These are phyloP conservation scores for Xanthoparmelia taractica DNA, from an alignment of 495 filamentous ascomycete species.

Conservation along the genomic window DNA sequence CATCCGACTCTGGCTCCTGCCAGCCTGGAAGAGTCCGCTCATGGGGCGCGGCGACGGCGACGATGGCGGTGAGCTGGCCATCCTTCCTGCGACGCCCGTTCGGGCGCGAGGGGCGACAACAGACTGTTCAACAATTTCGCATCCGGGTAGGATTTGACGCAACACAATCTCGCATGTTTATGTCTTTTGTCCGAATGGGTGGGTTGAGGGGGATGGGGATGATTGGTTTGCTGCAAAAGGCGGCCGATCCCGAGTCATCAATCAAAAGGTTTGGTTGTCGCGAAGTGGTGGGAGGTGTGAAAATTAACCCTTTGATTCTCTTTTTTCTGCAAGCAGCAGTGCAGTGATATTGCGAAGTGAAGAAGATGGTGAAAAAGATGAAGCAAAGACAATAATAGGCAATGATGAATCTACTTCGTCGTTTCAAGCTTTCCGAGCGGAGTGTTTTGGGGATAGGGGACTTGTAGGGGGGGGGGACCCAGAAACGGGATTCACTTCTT, in stretches of 20 bases:
- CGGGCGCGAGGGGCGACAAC: slow-evolving; percentile 16
- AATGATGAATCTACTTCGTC: no score
- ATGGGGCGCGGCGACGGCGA: slow-evolving; percentile 65
- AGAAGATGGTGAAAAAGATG: neutral
- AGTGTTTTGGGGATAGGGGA: neutral
- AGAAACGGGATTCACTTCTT: neutral
- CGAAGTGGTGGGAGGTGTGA: neutral
- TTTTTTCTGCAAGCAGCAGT: neutral
- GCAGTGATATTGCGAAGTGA: neutral
- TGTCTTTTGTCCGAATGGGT: slow-evolving; percentile 6
- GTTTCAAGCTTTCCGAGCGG: neutral
- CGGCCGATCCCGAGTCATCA: slow-evolving; percentile 13
- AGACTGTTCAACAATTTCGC: slow-evolving; percentile 10
- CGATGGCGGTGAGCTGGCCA: slow-evolving; percentile 52
- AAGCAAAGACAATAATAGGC: no score
- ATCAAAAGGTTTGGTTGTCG: neutral
- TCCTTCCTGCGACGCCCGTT: slow-evolving; percentile 22
- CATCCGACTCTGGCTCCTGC: slow-evolving; percentile 81
- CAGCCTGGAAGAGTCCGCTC: slow-evolving; percentile 77
- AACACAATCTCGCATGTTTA: slow-evolving; percentile 15
- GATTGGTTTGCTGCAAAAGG: slow-evolving; percentile 14
- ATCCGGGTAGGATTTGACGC: neutral
- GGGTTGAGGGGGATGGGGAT: neutral
- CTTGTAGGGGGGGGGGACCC: neutral
- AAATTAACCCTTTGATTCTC: neutral